These are phyloP conservation scores for Citrus sinensis DNA, from an alignment of 345 rosid species.

Conservation along the genomic window DNA sequence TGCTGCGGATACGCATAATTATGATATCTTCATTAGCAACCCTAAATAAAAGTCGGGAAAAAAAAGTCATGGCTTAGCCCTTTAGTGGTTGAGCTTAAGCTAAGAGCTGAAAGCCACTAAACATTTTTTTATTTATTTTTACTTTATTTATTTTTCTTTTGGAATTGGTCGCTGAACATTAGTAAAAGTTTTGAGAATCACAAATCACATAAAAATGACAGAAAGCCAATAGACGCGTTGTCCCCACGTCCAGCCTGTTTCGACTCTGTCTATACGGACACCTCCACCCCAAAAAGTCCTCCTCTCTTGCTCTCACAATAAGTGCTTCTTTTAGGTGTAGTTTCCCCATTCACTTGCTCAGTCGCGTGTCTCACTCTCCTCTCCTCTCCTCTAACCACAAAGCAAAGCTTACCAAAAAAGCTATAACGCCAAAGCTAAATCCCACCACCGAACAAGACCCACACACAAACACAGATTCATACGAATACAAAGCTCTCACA, in stretches of 20 bases:
- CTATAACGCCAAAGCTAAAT: background rate
- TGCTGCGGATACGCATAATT: too few relatives aligned
- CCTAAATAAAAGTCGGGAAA: too few relatives aligned
- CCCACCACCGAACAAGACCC: background rate
- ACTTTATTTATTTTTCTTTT: rapidly evolving
- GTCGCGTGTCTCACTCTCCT: slow-evolving; percentile 13
- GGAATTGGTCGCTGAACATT: background rate
- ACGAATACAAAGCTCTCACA: background rate
- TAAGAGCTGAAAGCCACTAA: background rate
- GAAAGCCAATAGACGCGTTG: slow-evolving; percentile 23
- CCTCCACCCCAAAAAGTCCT: background rate
- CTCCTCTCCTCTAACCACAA: background rate
- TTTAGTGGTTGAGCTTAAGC: background rate
- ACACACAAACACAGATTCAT: too few relatives aligned
- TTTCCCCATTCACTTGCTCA: too few relatives aligned
- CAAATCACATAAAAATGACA: background rate
- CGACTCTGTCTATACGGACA: background rate
- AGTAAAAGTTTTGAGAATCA: background rate
- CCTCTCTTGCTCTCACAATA: slow-evolving; percentile 11
- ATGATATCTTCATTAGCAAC: too few relatives aligned
- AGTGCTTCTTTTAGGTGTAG: slow-evolving; percentile 5
- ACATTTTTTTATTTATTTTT: background rate
- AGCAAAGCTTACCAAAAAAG: background rate
- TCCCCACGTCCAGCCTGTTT: slow-evolving; percentile 54
- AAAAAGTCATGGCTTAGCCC: background rate